Conservation (phyloP, 108 stramenopile genomes). For the Schizochytrium sp. region DNA sequence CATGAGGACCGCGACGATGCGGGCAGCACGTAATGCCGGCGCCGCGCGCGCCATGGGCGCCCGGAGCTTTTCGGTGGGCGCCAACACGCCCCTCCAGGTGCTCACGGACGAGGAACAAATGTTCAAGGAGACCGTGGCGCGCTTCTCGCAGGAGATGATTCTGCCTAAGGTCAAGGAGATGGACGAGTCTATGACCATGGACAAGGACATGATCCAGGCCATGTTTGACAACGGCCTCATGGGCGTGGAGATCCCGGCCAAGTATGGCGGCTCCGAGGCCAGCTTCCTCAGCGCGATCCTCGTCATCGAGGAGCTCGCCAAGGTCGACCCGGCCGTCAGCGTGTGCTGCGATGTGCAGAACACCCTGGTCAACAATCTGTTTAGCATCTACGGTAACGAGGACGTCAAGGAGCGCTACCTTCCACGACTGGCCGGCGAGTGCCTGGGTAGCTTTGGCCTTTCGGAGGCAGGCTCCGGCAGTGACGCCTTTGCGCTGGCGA, state of each 20-base stretch:
- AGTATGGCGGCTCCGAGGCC: conserved; percentile 69
- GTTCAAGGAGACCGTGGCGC: conserved; percentile 30
- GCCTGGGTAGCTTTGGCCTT: conserved; percentile 78
- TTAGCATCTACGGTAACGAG: conserved; percentile 76
- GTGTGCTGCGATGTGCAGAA: conserved; percentile 89
- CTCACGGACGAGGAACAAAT: not conserved
- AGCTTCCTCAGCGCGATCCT: conserved; percentile 76
- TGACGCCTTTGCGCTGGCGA: conserved; percentile 87
- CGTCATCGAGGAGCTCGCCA: conserved; percentile 80
- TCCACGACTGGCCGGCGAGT: conserved; percentile 68
- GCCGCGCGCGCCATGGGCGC: not conserved
- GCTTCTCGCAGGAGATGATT: conserved; percentile 35
- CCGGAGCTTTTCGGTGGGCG: not conserved
- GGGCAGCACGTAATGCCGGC: not conserved
- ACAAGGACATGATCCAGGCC: conserved; percentile 53
- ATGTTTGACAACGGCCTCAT: conserved; percentile 73
- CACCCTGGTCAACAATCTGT: conserved; percentile 85
- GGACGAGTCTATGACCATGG: conserved; percentile 64
- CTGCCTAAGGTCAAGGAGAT: conserved; percentile 71
- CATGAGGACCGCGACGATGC: not conserved
- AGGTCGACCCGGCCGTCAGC: conserved; percentile 78
- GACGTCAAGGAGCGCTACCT: conserved; percentile 64
- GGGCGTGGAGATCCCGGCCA: conserved; percentile 55
- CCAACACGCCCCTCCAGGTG: not conserved
- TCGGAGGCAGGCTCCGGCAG: conserved; percentile 73